phyloP scores from a whole-genome alignment of 2,329 filamentous ascomycete species.

The Stachybotrys chartarum region DNA sequence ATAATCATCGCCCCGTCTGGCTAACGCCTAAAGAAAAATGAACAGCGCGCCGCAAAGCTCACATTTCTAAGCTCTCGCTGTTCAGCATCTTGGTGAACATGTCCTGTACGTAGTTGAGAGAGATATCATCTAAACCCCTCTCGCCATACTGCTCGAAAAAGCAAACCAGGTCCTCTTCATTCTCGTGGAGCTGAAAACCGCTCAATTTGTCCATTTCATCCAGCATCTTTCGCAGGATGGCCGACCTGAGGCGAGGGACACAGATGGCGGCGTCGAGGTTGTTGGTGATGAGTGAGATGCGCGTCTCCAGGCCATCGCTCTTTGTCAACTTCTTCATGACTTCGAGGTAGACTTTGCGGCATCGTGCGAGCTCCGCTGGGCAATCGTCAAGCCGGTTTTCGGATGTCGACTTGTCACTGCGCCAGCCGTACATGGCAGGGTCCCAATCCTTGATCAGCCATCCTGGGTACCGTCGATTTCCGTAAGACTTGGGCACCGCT shows the following conservation, averaged over 20 bases:
- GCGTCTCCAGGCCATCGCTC: neutral
- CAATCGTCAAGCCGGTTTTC: neutral
- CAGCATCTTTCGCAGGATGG: neutral
- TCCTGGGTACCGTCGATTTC: constrained; percentile 6
- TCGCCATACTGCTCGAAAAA: too few species aligned
- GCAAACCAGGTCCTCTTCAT: too few species aligned
- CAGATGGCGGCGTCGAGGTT: neutral
- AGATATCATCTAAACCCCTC: too few species aligned
- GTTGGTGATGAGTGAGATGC: neutral
- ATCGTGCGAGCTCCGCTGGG: neutral
- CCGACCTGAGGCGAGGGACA: neutral
- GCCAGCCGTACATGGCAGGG: neutral
- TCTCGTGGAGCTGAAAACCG: too few species aligned
- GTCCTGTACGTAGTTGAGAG: too few species aligned
- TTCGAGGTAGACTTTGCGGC: neutral
- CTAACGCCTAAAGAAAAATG: too few species aligned
- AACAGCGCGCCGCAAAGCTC: too few species aligned
- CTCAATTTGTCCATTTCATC: neutral
- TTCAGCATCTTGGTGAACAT: too few species aligned
- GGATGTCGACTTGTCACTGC: neutral
- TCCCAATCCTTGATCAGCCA: neutral
- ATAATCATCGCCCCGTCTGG: too few species aligned
- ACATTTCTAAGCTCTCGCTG: too few species aligned
- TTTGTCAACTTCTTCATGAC: neutral
- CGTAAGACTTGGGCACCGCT: constrained; percentile 14